Base-by-base conservation (phyloP, 495 filamentous ascomycete species). In the Aspergillus kassunensis region DNA sequence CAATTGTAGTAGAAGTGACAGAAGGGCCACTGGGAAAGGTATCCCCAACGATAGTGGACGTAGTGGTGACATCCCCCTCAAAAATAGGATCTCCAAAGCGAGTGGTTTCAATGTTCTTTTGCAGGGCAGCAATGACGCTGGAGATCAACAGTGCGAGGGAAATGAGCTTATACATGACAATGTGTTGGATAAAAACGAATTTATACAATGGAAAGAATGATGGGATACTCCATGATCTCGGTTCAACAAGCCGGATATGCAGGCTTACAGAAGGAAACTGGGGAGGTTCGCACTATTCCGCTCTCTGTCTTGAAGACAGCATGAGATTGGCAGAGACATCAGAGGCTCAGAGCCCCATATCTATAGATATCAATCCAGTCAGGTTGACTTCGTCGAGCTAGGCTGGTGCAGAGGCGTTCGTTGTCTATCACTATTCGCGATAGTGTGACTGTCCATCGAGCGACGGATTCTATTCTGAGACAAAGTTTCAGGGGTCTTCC, bases 101-200 rank as follows among this genome's bases (percentile, higher is more conserved):
- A 27, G 20, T 33, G 25, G 42, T 31, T 4, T 12, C 16, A 16
- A 10, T 33, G 10, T 20, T 8, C 6, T 18, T 27, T 9, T 45
- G 21, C 2, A 10, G 9, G 16, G 35, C 15, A 15, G 46, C 34
- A 27, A 13, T 6, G 21, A n/a, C 46, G 35, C 34, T 18, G 2
- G 23, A 49, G 46, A 33, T 35, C 6, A 49, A 18, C 3, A 49
- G 35, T 1, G 46, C 34, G 24, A 49, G 35, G 15, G 34, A 6
- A 19, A 49, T 15, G 13, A 49, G 34, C 23, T 40, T 49, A 16
- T 49, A 40, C 46, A 49, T 49, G 10, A 25, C 10, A 6, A 15
- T 31, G 18, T 18, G 10, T 4, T 12, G 1, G 11, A n/a, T 12
- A 27, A 24, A 37, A 48, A 48, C 31, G 45, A 48, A 16, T 48